These are phyloP conservation scores for Aspergillus hiratsukae DNA, from an alignment of 2,329 filamentous ascomycete genomes.

Conservation along the genomic window DNA sequence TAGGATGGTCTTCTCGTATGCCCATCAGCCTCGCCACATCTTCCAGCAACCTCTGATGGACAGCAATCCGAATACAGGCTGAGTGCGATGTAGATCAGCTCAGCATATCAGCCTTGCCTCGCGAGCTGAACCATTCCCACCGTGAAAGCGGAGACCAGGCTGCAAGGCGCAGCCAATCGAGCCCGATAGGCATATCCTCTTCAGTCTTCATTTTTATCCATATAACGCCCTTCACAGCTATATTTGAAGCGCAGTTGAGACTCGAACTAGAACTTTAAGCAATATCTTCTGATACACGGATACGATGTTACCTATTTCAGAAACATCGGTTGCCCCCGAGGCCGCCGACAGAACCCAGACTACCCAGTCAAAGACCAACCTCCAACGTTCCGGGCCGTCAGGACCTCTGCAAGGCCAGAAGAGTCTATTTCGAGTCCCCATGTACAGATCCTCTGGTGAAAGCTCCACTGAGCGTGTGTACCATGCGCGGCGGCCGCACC, in stretches of 20 bases:
- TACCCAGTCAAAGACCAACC: not conserved
- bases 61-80: not conserved
- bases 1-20: not conserved
- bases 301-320: not conserved
- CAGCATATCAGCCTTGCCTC: not conserved
- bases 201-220: not conserved
- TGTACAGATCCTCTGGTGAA: slow-evolving; percentile 11
- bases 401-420: slow-evolving; percentile 19
- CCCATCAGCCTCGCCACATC: not conserved
- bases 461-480: slow-evolving; percentile 14
- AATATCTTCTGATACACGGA: not conserved
- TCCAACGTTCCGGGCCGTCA: not conserved
- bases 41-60: not conserved
- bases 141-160: not conserved
- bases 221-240: not conserved
- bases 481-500: slow-evolving; percentile 30
- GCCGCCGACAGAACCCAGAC: not conserved
- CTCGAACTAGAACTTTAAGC: not conserved
- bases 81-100: not conserved
- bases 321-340: slow-evolving; percentile 1
- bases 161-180: not conserved
- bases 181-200: not conserved
- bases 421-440: slow-evolving; percentile 22
- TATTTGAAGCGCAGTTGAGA: not conserved
- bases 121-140: not conserved